These are phyloP conservation scores for Asterochloris erici DNA, from an alignment of 139 green algal genomes.

Conservation along the genomic window DNA sequence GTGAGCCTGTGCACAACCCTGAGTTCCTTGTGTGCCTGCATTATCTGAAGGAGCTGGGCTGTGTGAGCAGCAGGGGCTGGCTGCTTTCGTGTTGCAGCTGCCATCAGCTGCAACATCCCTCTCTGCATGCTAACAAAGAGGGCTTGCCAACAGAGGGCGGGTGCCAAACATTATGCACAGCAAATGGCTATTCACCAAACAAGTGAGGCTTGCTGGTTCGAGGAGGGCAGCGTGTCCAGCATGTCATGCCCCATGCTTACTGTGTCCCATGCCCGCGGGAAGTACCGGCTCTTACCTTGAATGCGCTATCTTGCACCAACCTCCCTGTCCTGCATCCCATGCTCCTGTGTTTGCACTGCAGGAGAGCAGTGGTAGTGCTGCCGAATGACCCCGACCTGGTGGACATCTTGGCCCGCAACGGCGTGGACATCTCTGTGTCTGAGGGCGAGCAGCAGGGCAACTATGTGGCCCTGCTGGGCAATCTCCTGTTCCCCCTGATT, in stretches of 20 bases:
- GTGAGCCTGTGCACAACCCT: neutral
- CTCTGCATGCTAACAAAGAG: too few relatives aligned
- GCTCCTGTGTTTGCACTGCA: neutral
- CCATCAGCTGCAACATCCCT: too few relatives aligned
- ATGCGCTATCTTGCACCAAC: slow-evolving; percentile 54
- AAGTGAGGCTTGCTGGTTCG: too few relatives aligned
- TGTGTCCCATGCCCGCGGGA: too few relatives aligned
- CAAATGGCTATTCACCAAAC: too few relatives aligned
- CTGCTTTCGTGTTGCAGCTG: too few relatives aligned
- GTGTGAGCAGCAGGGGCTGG: too few relatives aligned
- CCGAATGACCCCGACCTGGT: slow-evolving; percentile 91
- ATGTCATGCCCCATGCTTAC: too few relatives aligned
- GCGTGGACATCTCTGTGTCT: slow-evolving; percentile 90
- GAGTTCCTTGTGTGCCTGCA: neutral
- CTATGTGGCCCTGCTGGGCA: slow-evolving; percentile 93
- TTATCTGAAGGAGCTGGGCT: too few relatives aligned
- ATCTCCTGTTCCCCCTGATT: slow-evolving; percentile 98
- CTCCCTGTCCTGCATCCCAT: slow-evolving; percentile 32
- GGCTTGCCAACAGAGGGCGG: too few relatives aligned
- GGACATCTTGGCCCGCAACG: slow-evolving; percentile 86
- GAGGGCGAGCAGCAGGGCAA: slow-evolving; percentile 91
- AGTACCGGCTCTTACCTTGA: slow-evolving; percentile 37
- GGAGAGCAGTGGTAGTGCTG: slow-evolving; percentile 73
- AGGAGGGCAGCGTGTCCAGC: too few relatives aligned
- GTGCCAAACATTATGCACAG: too few relatives aligned